Evolutionary conservation across 2,329 filamentous ascomycete species (phyloP).

Genomic region (Colletotrichum tropicicola): DNA sequence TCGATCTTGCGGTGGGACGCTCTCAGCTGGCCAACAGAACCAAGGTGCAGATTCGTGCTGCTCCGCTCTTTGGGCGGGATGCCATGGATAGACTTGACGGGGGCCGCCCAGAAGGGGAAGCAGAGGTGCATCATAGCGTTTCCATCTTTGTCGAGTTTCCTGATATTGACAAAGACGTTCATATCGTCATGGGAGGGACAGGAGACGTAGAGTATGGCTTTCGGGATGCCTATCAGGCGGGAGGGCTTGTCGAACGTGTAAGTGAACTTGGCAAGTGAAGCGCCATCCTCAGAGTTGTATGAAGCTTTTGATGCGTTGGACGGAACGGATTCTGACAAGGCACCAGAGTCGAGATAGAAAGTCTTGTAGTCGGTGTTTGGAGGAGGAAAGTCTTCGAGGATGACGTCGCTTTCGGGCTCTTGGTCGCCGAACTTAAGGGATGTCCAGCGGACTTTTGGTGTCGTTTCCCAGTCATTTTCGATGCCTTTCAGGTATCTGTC

Average conservation of each 20-base stretch:
- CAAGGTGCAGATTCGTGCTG: conserved; percentile 50
- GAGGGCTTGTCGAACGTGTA: conserved; percentile 48
- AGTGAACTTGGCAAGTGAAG: conserved; percentile 42
- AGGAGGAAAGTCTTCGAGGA: conserved; percentile 43
- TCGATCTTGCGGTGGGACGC: conserved; percentile 53
- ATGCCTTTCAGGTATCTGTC: conserved; percentile 52
- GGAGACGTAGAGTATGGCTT: conserved; percentile 55
- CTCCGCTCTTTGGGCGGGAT: conserved; percentile 44
- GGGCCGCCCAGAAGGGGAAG: conserved; percentile 44
- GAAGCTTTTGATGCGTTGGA: conserved; percentile 30
- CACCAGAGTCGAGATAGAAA: conserved; percentile 38
- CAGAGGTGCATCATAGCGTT: conserved; percentile 51
- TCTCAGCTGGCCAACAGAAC: conserved; percentile 52
- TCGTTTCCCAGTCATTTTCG: conserved; percentile 56
- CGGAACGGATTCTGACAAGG: conserved; percentile 3
- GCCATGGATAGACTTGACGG: conserved; percentile 37
- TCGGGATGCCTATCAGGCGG: conserved; percentile 54
- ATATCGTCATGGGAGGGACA: conserved; percentile 52
- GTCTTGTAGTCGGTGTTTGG: conserved; percentile 43
- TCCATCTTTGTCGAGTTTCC: conserved; percentile 52
- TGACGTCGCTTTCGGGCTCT: conserved; percentile 42
- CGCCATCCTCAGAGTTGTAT: conserved; percentile 43
- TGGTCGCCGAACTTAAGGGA: conserved; percentile 46
- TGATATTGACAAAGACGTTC: conserved; percentile 51
- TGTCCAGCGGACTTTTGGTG: conserved; percentile 52